Evolutionary conservation across 2,329 filamentous ascomycete genomes (phyloP).

Genomic region (Dendryphion nanum): DNA sequence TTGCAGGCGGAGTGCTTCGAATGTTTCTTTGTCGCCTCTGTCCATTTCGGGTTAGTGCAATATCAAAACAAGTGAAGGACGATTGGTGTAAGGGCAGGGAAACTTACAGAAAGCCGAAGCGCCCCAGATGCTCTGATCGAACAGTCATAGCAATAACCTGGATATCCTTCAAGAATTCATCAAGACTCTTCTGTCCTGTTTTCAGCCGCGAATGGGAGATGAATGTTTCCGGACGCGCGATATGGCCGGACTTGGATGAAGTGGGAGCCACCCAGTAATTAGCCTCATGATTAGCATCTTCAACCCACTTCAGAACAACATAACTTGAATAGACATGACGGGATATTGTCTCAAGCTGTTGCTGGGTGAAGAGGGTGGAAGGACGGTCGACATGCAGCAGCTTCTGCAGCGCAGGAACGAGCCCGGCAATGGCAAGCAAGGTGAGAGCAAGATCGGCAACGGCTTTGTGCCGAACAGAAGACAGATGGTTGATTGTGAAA

Average conservation of each 20-base stretch:
- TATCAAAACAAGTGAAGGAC: no score
- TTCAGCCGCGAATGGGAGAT: no score
- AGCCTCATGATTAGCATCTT: not conserved
- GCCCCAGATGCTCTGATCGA: constrained; percentile 2
- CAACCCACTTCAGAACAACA: not conserved
- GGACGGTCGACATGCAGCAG: not conserved
- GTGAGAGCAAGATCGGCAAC: constrained; percentile 1
- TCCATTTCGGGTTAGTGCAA: not conserved
- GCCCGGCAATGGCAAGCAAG: constrained; percentile 5
- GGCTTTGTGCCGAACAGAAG: not conserved
- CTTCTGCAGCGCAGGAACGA: constrained; percentile 3
- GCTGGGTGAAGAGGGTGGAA: not conserved
- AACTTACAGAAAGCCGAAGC: constrained; percentile 4
- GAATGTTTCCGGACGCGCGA: no score
- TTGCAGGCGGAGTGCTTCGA: constrained; percentile 6
- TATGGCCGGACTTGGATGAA: no score
- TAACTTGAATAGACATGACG: not conserved
- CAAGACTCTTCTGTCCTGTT: not conserved
- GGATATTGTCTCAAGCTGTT: constrained; percentile 2
- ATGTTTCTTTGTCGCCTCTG: constrained; percentile 2
- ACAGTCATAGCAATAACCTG: not conserved
- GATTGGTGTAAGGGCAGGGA: no score
- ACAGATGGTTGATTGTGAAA: constrained; percentile 9
- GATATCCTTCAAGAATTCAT: not conserved
- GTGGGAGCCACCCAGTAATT: not conserved